Base-by-base conservation (phyloP, 495 filamentous ascomycete species). In the Penicillium psychrofluorescens region DNA sequence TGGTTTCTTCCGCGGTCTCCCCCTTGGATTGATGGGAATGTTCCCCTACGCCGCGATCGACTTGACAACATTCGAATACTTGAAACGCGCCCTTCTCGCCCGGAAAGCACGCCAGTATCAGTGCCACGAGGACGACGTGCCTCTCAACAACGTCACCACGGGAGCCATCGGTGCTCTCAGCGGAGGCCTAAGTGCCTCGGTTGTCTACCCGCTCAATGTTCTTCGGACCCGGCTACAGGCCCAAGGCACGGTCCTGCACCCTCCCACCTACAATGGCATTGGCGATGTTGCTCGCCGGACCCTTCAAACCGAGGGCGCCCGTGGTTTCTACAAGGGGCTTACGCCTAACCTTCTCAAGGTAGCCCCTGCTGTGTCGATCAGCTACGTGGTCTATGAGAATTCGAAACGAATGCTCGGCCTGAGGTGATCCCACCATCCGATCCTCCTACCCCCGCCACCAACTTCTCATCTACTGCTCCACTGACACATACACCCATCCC, bases 31-130 rank as follows among this genome's bases (percentile, higher is more conserved):
- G 2, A 58, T 95, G 40, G 92, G 92, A 59, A 95, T 97, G 82
- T 97, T 97, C 57, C 92, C 92, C 1, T 99, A 99, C 64, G 88
- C 88, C 30, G 94, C 92, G 32, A 92, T 99, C 61, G 92, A 99
- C 59, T 80, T 99, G 47, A 85, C 87, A 34, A 95, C 87, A 0
- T 99, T 96, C 52, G 92, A 99, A 64, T 81, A 90, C 39, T 73
- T 95, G 43, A 99, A 99, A 70, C 77, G 77, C 29, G 70, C 69
- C 6, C 77, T 95, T 44, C 69, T 81, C 2, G 70, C 68, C 8
- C 80, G 81, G 35, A 85, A 89, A 53, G 88, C 88, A n/a, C 77
- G 75, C 29, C 67, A 75, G 13, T 60, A 77, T 14, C 71, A 82
- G 38, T 83, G 83, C 44, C 83, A 89, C 53, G 88, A 95, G 57